phyloP scores from a whole-genome alignment of 345 rosid genomes.

The Combretum micranthum region DNA sequence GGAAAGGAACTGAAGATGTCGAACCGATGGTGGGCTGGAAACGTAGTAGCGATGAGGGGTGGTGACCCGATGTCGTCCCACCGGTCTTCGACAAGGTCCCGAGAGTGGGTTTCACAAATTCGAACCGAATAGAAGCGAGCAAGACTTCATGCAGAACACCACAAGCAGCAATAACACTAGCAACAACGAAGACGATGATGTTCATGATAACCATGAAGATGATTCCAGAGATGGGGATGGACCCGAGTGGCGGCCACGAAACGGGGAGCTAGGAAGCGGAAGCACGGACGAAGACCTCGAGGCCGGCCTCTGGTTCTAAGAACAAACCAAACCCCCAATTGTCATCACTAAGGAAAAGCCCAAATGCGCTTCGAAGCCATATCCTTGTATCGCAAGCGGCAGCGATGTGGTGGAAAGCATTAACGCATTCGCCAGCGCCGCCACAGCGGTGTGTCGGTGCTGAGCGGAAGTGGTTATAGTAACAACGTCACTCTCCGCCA shows the following conservation, averaged over 20 bases:
- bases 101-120: constrained; percentile 18
- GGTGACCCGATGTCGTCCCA: constrained; percentile 45
- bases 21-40: constrained; percentile 84
- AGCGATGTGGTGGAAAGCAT: constrained; percentile 65
- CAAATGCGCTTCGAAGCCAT: constrained; percentile 78
- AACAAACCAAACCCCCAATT: constrained; percentile 67
- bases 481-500: constrained; percentile 68
- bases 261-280: constrained; percentile 13
- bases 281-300: constrained; percentile 61
- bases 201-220: constrained; percentile 36
- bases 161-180: constrained; percentile 28
- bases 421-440: constrained; percentile 58
- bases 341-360: constrained; percentile 83
- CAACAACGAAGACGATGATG: constrained; percentile 16
- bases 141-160: constrained; percentile 33
- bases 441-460: constrained; percentile 68
- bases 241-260: constrained; percentile 1
- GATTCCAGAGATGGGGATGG: constrained; percentile 14
- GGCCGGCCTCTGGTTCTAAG: constrained; percentile 88
- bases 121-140: constrained; percentile 40
- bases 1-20: constrained; percentile 39
- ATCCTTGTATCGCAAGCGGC: constrained; percentile 73
- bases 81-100: constrained; percentile 19
- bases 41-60: constrained; percentile 57
- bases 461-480: constrained; percentile 79